Base-by-base conservation (phyloP, 768 basidiomycete species). In the Phylloporus arenicola region DNA sequence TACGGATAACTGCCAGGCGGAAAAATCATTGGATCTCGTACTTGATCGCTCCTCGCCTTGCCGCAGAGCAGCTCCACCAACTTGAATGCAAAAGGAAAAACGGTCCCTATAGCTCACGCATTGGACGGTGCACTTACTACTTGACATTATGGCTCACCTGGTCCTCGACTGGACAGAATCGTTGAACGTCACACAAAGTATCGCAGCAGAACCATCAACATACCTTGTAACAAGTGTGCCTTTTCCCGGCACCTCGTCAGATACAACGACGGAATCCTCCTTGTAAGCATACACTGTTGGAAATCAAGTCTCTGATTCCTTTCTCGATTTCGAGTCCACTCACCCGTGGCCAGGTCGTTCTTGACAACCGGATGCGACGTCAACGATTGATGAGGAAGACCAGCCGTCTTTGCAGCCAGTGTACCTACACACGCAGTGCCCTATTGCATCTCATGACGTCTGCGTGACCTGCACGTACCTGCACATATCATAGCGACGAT, bases 401-500 rank as follows among this genome's bases (percentile, higher is more conserved):
- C 72, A 1, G 87, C 74, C 0, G 78, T 78, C 50, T 81, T 71
- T 0, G 89, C 89, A 24, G 80, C 77, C 31, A 89, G 71, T 42
- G 81, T 82, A n/a, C 87, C 87, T 88, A 56, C 10, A 30, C 6
- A 16, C 7, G 13, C 9, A 17, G 20, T 27, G 12, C 12, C 8
- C 27, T 14, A 9, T 48, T 12, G 29, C 11, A n/a, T 39, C 13
- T 19, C 11, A 20, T 7, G 19, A 20, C 3, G 13, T 39, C 24
- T 43, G 19, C 14, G 10, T 19, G 24, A 33, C 46, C 2, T 43
- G 3, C 6, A 64, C 75, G 30, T 47, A 83, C 88, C 88, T 45
- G 89, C 89, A 59, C 89, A 92, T 41, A 91, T 88, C 88, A 91
- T 89, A 1, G 82, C 89, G 22, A 92, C 84, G 40, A 86, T 62